These are phyloP conservation scores for Talaromyces sp. DNA, from an alignment of 2,329 filamentous ascomycete genomes.

Conservation along the genomic window DNA sequence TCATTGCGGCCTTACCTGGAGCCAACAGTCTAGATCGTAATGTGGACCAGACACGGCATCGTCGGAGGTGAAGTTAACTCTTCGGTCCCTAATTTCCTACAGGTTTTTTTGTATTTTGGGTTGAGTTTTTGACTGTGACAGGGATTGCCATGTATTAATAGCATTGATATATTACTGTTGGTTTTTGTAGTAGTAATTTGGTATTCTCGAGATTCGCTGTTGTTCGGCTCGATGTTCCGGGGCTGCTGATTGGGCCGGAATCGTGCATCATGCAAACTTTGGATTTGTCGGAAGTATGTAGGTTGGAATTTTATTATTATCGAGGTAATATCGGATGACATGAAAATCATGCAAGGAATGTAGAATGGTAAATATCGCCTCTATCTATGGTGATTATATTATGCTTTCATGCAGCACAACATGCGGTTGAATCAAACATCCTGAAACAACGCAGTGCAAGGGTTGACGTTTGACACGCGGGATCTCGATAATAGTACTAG, in stretches of 20 bases:
- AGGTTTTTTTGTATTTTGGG: background rate
- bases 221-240: background rate
- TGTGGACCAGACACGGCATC: background rate
- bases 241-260: background rate
- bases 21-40: background rate
- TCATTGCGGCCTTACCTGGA: background rate
- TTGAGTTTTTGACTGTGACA: background rate
- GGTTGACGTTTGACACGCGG: background rate
- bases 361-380: background rate
- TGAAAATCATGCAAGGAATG: too few species aligned
- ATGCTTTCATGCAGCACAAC: background rate
- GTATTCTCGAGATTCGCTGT: background rate
- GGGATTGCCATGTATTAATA: background rate
- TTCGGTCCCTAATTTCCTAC: background rate
- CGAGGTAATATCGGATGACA: too few species aligned
- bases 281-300: background rate
- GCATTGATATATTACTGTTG: background rate
- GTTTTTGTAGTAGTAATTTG: background rate
- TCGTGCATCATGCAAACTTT: background rate
- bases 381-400: background rate
- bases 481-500: background rate
- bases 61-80: background rate
- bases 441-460: background rate
- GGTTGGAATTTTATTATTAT: too few species aligned
- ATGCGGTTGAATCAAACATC: background rate